Evolutionary conservation across 2,329 filamentous ascomycete species (phyloP).

Genomic region (Exophiala sideris): DNA sequence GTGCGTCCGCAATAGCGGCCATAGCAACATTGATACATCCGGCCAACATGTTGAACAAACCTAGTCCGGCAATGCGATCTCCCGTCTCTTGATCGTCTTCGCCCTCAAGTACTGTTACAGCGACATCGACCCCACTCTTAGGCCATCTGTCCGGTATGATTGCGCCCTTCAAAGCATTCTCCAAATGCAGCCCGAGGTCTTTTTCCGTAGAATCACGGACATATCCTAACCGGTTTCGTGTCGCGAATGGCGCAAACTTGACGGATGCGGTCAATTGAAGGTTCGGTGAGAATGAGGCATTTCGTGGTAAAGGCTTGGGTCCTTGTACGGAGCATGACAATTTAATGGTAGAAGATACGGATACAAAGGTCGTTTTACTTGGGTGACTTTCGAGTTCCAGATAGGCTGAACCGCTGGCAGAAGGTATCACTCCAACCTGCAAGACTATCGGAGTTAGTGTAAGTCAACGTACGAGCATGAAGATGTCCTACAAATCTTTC

Average conservation of each 20-base stretch:
- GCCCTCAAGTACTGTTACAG: constrained; percentile 88
- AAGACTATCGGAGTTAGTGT: constrained; percentile 57
- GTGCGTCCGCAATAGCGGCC: constrained; percentile 87
- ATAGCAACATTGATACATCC: constrained; percentile 92
- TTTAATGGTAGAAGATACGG: constrained; percentile 69
- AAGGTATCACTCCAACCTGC: constrained; percentile 87
- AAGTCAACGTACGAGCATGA: neutral
- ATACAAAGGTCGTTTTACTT: constrained; percentile 42
- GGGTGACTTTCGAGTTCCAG: constrained; percentile 50
- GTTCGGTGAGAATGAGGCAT: constrained; percentile 86
- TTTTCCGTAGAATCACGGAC: constrained; percentile 80
- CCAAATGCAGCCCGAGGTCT: constrained; percentile 85
- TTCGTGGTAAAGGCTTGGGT: constrained; percentile 82
- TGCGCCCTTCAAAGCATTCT: constrained; percentile 82
- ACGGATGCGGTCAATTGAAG: constrained; percentile 88
- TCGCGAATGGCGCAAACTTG: constrained; percentile 95
- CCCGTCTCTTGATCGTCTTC: constrained; percentile 64
- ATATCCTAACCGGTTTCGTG: constrained; percentile 76
- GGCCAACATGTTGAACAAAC: constrained; percentile 84
- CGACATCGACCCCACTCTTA: constrained; percentile 96
- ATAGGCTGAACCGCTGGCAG: constrained; percentile 86
- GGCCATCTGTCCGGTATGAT: constrained; percentile 94
- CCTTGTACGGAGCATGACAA: constrained; percentile 91
- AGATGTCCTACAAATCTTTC: constrained; percentile 74
- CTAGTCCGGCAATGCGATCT: constrained; percentile 65